Evolutionary conservation across 352 stramenopile species (phyloP).

Genomic region (Globisporangium canariense): DNA sequence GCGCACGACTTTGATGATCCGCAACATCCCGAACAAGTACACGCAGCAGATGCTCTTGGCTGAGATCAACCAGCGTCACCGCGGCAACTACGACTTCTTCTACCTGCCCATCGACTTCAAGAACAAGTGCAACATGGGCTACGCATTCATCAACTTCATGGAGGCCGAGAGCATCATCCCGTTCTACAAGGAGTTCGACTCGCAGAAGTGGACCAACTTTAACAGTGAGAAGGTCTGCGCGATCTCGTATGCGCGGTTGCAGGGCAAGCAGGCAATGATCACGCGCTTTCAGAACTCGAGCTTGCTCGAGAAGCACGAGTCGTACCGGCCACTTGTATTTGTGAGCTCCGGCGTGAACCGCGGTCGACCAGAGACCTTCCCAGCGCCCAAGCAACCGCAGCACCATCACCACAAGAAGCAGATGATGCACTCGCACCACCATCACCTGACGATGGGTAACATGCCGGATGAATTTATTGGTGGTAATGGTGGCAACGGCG

Average conservation of each 20-base stretch:
- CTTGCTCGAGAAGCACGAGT: slow-evolving; percentile 91
- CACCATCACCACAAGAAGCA: slow-evolving; percentile 37
- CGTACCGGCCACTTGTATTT: slow-evolving; percentile 92
- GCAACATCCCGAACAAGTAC: slow-evolving; percentile 99
- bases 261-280: slow-evolving; percentile 97
- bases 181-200: slow-evolving; percentile 85
- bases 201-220: slow-evolving; percentile 96
- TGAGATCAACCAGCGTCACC: slow-evolving; percentile 94
- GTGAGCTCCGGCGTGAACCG: slow-evolving; percentile 67
- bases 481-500: background rate
- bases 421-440: slow-evolving; percentile 16
- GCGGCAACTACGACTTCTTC: slow-evolving; percentile 98
- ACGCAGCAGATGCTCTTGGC: slow-evolving; percentile 98
- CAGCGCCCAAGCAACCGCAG: slow-evolving; percentile 46
- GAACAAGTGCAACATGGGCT: slow-evolving; percentile 99
- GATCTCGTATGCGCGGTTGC: slow-evolving; percentile 98
- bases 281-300: slow-evolving; percentile 98
- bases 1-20: slow-evolving; percentile 99
- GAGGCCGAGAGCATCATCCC: slow-evolving; percentile 69
- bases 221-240: slow-evolving; percentile 99
- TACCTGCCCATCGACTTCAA: slow-evolving; percentile 99
- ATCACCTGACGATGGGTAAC: slow-evolving; percentile 21
- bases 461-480: background rate
- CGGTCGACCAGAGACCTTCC: slow-evolving; percentile 67
- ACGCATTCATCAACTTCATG: slow-evolving; percentile 99